Base-by-base conservation (phyloP, 805 yeast genomes). In the Candida odintsovae region DNA sequence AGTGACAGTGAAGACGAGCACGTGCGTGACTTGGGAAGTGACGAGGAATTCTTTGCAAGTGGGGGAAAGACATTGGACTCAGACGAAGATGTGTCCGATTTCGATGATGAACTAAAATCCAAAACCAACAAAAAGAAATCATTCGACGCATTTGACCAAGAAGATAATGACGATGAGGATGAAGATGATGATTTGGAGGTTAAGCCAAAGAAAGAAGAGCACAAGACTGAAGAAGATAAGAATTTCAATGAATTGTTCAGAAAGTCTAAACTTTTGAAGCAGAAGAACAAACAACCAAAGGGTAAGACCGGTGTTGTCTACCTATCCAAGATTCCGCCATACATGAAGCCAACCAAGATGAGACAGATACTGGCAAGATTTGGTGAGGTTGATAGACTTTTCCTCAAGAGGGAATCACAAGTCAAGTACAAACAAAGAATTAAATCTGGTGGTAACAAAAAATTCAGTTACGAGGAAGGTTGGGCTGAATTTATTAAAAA, bases 401-500 rank as follows among this genome's bases (percentile, higher is more conserved):
- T 85, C 62, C 67, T 94, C 51, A 85, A 89, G 54, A 96, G 95
- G 15, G 99, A 94, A 64, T 86, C 84, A 52, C 75, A 80, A 10
- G 70, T 76, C 25, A 73, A 73, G 9, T 73, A 89, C 57, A 78
- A 77, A 43, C 73, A 75, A 42, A 72, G 99, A 56, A 80, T 87
- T 19, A 86, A 84, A 58, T 76, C 79, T 51, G 98, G 98, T 13
- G 98, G 99, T 20, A 94, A 92, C 65, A 90, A 89, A 64, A 90
- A 90, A 66, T 76, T 76, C 61, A 84, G 78, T 68, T 94, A 78
- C 61, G 87, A 85, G 25, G 99, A 92, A 70, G 99, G 99, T 13
- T 94, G 99, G 99, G 94, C 86, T 8, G 99, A 94, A 67, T 94
- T 87, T 65, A 69, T 76, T 22, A 78, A 80, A 58, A 94, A 94